Evolutionary conservation across 768 basidiomycete species (phyloP), one percentile per base, ranked within the genome.

Genomic region (Podaxis pistillaris): DNA sequence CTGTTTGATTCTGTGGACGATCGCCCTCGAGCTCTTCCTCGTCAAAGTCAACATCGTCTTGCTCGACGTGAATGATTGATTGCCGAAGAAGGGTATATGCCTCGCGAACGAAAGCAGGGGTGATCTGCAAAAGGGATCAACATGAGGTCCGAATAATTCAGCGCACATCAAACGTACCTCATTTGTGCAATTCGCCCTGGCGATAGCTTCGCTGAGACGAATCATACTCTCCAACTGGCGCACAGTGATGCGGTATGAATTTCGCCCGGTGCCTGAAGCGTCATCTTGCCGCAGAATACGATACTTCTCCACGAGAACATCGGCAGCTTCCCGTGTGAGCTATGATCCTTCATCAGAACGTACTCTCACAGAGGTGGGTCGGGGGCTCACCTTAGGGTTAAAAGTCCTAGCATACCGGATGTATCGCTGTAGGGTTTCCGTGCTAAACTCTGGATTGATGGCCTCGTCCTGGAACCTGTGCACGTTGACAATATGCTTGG

Each of bases 191-290:
- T 98, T 98, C 1, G 96, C 95, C 41, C 97, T 83, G 4, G 97
- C 97, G 68, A 98, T 98, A 24, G 96, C 97, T 74, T 99, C 97
- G 67, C 91, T 93, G 57, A 99, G 79, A 30, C 97, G 96, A 67
- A 99, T 94, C 95, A 99, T 96, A 74, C 93, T 94, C 74, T 98
- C 97, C 50, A 99, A 80, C 72, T 98, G 97, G 73, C 97, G 91
- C 36, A 98, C 97, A 6, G 97, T 98, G 68, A 98, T 98, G 36
- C 96, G 86, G 72, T 96, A 98, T 17, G 95, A 96, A 71, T 97
- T 98, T 67, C 87, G 84, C 17, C 93, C 92, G 3, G 86, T 84
- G 4, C 96, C 95, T 13, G 88, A 86, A 2, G 93, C 86, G 73
- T 99, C 97, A 66, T 98, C 96, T 73, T 96, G 93, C 64, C 97